phyloP scores from a whole-genome alignment of 1,284 basidiomycete species.

The Anthracocystis walkeri region DNA sequence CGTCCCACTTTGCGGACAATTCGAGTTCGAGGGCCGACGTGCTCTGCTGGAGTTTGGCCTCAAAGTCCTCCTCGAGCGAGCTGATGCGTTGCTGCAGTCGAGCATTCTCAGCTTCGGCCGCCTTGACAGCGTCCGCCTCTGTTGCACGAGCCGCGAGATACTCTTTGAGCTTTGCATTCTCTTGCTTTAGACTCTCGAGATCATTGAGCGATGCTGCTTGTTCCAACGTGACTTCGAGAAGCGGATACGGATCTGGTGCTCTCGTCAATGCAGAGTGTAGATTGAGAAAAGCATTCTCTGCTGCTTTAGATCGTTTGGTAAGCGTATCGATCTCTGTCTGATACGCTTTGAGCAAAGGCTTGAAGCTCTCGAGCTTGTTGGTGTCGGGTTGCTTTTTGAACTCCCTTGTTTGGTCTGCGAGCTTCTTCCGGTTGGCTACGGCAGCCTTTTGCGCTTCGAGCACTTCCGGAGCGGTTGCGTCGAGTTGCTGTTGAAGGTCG shows the following conservation, averaged over 20 bases:
- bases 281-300: conserved; percentile 92
- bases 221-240: conserved; percentile 89
- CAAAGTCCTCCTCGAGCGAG: conserved; percentile 76
- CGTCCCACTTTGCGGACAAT: conserved; percentile 93
- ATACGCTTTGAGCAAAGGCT: conserved; percentile 73
- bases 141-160: conserved; percentile 18
- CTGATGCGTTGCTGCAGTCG: conserved; percentile 76
- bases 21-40: conserved; percentile 92
- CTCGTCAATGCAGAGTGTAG: conserved; percentile 78
- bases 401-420: conserved; percentile 65
- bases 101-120: conserved; percentile 88
- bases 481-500: conserved; percentile 47
- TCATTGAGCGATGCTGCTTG: conserved; percentile 51
- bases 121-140: conserved; percentile 26
- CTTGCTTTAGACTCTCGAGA: conserved; percentile 35
- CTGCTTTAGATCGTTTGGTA: conserved; percentile 87
- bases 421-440: conserved; percentile 58
- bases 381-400: conserved; percentile 62
- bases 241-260: conserved; percentile 93
- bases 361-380: conserved; percentile 59
- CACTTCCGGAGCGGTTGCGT: conserved; percentile 36
- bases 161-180: conserved; percentile 34
- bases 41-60: conserved; percentile 85
- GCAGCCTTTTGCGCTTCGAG: conserved; percentile 57
- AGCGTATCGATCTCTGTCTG: conserved; percentile 95